These are phyloP conservation scores for Gymnopilus dilepis DNA, from an alignment of 768 basidiomycete genomes.

Conservation along the genomic window DNA sequence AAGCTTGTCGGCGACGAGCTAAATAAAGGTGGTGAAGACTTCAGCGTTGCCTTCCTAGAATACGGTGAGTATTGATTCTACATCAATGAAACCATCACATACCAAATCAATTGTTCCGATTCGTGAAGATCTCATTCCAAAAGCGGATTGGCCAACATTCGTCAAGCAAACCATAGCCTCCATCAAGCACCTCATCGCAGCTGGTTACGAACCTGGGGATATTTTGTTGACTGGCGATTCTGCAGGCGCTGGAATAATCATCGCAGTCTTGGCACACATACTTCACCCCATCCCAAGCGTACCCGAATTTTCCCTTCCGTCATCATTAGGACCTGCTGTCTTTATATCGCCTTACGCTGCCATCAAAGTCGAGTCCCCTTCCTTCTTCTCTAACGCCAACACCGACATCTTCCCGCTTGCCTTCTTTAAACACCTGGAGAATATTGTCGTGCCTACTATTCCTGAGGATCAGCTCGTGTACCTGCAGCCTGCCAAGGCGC, in stretches of 20 bases:
- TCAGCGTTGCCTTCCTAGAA: constrained; percentile 21
- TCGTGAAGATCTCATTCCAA: constrained; percentile 32
- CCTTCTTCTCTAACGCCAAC: constrained; percentile 29
- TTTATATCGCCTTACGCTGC: constrained; percentile 41
- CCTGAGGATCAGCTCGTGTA: constrained; percentile 29
- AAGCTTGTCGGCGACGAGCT: constrained; percentile 15
- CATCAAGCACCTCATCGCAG: constrained; percentile 33
- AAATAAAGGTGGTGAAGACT: constrained; percentile 17
- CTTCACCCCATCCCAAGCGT: constrained; percentile 35
- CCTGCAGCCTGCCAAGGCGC: constrained; percentile 35
- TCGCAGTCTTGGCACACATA: constrained; percentile 38
- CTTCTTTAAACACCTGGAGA: constrained; percentile 17
- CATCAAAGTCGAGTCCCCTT: constrained; percentile 30
- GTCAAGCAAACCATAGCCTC: constrained; percentile 34
- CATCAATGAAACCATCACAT: neutral
- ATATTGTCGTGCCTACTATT: constrained; percentile 18
- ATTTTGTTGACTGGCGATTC: constrained; percentile 41
- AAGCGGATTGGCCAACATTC: constrained; percentile 33
- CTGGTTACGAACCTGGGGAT: constrained; percentile 37
- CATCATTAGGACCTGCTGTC: constrained; percentile 29
- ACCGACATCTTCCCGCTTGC: constrained; percentile 30
- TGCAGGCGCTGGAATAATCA: constrained; percentile 38
- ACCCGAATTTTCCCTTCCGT: constrained; percentile 24
- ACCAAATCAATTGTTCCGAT: too few relatives aligned
- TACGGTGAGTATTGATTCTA: constrained; percentile 19